A percentile compares a stretch with the other conserved stretches of the same genome.
Conservation (phyloP, 73 alveolate genomes). For the Uronychia setigera region DNA sequence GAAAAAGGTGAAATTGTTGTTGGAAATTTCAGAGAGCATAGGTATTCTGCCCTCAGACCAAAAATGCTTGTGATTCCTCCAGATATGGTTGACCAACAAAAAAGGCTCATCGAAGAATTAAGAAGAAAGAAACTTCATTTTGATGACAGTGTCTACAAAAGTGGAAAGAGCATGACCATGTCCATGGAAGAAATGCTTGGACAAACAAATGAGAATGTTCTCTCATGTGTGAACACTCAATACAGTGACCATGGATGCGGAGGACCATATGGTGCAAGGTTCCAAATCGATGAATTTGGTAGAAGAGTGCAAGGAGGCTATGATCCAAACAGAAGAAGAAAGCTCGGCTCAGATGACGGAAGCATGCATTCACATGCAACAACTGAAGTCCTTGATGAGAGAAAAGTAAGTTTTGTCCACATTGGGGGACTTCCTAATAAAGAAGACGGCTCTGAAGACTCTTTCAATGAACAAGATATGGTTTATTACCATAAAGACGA, state of each 20-base stretch:
- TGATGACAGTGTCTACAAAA: background rate
- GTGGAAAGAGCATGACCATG: background rate
- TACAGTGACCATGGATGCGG: background rate
- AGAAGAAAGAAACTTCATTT: background rate
- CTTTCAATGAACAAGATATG: conserved; percentile 54
- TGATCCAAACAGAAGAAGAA: conserved; percentile 1
- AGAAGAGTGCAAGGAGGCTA: background rate
- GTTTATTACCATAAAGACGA: conserved; percentile 55
- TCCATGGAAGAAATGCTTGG: conserved; percentile 9
- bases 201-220: background rate
- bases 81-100: background rate
- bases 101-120: background rate
- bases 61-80: conserved; percentile 1
- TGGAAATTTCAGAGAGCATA: background rate
- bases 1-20: conserved; percentile 18
- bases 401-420: conserved; percentile 41
- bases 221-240: conserved; percentile 1
- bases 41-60: background rate
- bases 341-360: background rate
- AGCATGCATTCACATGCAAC: conserved; percentile 43
- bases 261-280: background rate
- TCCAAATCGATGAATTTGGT: background rate
- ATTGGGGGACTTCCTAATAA: conserved; percentile 29
- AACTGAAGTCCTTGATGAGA: conserved; percentile 33
- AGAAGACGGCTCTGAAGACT: conserved; percentile 35